Evolutionary conservation across 768 basidiomycete species (phyloP), one percentile per base, ranked within the genome.

Genomic region (Mycena pura): DNA sequence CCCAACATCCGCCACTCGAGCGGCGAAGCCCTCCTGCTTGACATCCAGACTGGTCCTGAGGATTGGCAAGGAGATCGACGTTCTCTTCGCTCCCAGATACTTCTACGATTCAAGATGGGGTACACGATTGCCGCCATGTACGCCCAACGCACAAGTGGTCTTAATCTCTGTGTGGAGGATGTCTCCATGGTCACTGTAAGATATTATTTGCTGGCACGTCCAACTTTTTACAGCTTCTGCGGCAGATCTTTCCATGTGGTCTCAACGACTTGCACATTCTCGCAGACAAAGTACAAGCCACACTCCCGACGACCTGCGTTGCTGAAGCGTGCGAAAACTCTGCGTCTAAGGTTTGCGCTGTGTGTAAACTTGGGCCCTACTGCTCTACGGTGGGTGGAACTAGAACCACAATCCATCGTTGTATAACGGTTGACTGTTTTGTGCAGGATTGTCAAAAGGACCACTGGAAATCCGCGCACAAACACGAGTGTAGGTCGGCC

Each of bases 171-270:
- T 28, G 51, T 53, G 39, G 39, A 53, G 51, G 39, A 43, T 43
- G 40, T 31, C 15, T 41, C 39, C 17, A 40, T 53, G 51, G 51
- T 53, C 39, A 40, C 50, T 25, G 50, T 52, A 41, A 53, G 51
- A 29, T 53, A 29, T 53, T 41, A 28, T 52, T 53, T 43, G 40
- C 28, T 31, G n/a, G 39, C 39, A 25, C 10, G 40, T 53, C 51
- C 39, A 28, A 53, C 39, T 43, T 29, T 43, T 53, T 17, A 43
- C 39, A 43, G 17, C 21, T 13, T 53, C 51, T 19, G 40, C 39
- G 39, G 22, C 39, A 53, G 51, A 53, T 53, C 40, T 53, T 53
- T 43, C 51, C 51, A 41, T 53, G 51, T 29, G 51, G 51, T 53
- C 51, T 53, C 27, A 28, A 53, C 25, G 40, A 43, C 29, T 32